Evolutionary conservation across 371 early-diverging fungal genomes (phyloP).

Genomic region (Coemansia sp.): DNA sequence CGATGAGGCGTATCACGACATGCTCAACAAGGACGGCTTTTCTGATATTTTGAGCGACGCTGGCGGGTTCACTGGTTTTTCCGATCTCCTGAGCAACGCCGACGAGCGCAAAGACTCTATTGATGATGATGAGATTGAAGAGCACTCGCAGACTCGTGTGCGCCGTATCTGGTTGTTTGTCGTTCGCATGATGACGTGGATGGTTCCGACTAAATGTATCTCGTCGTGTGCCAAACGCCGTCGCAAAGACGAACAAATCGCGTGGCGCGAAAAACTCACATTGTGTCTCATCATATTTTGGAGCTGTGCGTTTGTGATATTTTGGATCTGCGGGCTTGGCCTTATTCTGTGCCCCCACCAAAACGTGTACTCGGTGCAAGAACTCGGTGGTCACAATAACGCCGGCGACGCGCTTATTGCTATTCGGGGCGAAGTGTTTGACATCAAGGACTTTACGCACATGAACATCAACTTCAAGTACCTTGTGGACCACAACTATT

Average conservation of each 20-base stretch:
- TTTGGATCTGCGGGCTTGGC: constrained; percentile 88
- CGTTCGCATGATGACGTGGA: constrained; percentile 76
- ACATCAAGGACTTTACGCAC: constrained; percentile 62
- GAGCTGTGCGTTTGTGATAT: constrained; percentile 76
- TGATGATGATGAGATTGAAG: constrained; percentile 16
- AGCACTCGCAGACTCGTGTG: constrained; percentile 9
- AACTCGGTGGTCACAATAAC: constrained; percentile 56
- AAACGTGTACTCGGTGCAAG: constrained; percentile 64
- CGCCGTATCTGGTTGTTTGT: constrained; percentile 70
- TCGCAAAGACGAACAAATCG: constrained; percentile 80
- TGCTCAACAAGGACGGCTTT: constrained; percentile 45
- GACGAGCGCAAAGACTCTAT: constrained; percentile 36
- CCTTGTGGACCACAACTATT: constrained; percentile 49
- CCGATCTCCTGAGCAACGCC: constrained; percentile 34
- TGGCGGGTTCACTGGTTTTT: constrained; percentile 32
- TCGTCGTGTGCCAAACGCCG: constrained; percentile 73
- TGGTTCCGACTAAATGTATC: constrained; percentile 67
- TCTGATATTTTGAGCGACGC: constrained; percentile 41
- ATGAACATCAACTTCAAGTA: constrained; percentile 59
- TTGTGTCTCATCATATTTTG: constrained; percentile 84
- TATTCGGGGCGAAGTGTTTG: constrained; percentile 76
- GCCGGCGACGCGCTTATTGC: constrained; percentile 60
- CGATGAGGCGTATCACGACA: constrained; percentile 55
- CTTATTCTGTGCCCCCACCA: constrained; percentile 85
- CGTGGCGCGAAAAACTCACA: constrained; percentile 96